These are phyloP conservation scores for Petunia hybrid DNA, from an alignment of 305 asterid species.

Conservation along the genomic window DNA sequence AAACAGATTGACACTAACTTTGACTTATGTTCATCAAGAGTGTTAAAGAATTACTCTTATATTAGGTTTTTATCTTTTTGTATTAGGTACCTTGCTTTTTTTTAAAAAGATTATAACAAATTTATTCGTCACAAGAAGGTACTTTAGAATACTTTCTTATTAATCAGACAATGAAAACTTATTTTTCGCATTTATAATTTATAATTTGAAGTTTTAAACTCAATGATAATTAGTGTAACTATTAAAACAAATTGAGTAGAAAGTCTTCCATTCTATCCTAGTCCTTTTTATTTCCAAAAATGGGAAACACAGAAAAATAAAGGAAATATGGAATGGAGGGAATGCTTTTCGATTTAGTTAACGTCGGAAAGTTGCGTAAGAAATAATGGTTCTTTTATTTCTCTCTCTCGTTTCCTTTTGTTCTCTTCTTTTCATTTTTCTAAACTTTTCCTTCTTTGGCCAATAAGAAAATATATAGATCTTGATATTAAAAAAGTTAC, in stretches of 20 bases:
- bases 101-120: too few species aligned
- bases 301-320: conserved; percentile 34
- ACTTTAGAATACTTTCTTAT: not conserved
- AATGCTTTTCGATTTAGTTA: conserved; percentile 81
- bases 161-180: too few species aligned
- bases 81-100: too few species aligned
- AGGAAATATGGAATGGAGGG: not conserved
- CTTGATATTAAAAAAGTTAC: not conserved
- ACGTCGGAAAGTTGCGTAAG: conserved; percentile 77
- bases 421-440: not conserved
- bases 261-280: conserved; percentile 49
- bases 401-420: conserved; percentile 7
- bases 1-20: too few species aligned
- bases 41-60: too few species aligned
- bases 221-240: conserved; percentile 58
- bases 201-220: conserved; percentile 13
- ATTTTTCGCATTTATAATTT: too few species aligned
- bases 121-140: conserved; percentile 24
- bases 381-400: conserved; percentile 54
- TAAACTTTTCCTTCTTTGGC: not conserved
- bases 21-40: too few species aligned
- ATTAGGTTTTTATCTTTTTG: too few species aligned
- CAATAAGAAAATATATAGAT: not conserved
- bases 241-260: conserved; percentile 60
- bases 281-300: conserved; percentile 62